Conservation (phyloP, 805 yeast genomes). For the Zygosaccharomyces kombuchaensis region DNA sequence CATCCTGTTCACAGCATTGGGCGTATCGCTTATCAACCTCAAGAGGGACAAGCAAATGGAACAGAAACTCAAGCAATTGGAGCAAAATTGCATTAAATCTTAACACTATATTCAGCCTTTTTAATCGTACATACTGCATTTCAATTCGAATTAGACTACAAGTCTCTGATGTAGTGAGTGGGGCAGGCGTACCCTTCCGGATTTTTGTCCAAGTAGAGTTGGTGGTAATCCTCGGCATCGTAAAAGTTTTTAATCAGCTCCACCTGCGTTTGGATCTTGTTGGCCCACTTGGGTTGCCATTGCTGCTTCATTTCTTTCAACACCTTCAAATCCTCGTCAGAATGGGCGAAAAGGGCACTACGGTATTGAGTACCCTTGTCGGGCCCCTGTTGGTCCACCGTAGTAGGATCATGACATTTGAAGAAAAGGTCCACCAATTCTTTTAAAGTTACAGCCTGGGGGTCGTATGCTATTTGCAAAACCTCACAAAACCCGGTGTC, state of each 20-base stretch:
- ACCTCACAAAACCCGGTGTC: slow-evolving; percentile 78
- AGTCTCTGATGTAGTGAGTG: slow-evolving; percentile 69
- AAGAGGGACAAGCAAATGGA: slow-evolving; percentile 17
- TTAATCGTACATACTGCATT: not conserved
- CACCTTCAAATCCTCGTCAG: slow-evolving; percentile 41
- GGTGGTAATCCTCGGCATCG: slow-evolving; percentile 97
- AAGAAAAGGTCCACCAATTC: slow-evolving; percentile 80
- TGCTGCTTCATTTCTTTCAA: slow-evolving; percentile 46
- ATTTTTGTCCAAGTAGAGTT: slow-evolving; percentile 69
- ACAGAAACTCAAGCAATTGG: slow-evolving; percentile 2
- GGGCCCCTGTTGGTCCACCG: slow-evolving; percentile 76
- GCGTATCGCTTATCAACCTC: slow-evolving; percentile 18
- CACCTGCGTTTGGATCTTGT: slow-evolving; percentile 64
- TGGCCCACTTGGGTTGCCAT: slow-evolving; percentile 66
- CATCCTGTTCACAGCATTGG: slow-evolving; percentile 20
- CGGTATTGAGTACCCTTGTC: slow-evolving; percentile 89
- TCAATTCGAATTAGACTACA: slow-evolving; percentile 17
- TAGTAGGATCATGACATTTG: slow-evolving; percentile 92
- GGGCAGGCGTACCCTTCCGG: slow-evolving; percentile 90
- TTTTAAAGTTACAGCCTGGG: slow-evolving; percentile 50
- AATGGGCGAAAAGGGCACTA: slow-evolving; percentile 68
- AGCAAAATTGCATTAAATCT: not conserved
- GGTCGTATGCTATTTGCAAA: slow-evolving; percentile 78
- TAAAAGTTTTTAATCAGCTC: slow-evolving; percentile 66
- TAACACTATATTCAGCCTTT: not conserved